Evolutionary conservation across 495 filamentous ascomycete species (phyloP).

Genomic region (Xylaria acuta): DNA sequence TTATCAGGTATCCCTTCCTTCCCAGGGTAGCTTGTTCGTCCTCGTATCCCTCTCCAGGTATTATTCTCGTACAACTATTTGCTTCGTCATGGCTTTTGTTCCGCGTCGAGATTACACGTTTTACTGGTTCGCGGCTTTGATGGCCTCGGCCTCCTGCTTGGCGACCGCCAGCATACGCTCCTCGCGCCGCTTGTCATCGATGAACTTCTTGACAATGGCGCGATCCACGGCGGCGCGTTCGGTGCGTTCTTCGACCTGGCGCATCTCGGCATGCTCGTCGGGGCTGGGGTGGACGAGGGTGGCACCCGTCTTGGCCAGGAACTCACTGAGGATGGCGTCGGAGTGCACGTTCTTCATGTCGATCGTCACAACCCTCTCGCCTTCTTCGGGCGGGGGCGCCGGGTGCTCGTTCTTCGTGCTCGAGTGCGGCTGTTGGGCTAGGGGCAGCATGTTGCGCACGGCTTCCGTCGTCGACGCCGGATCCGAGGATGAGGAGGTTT

Average conservation of each 20-base stretch:
- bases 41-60: constrained; percentile 1
- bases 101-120: background rate
- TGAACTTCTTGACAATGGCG: constrained; percentile 64
- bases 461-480: constrained; percentile 32
- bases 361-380: constrained; percentile 58
- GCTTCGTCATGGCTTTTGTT: background rate
- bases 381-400: constrained; percentile 49
- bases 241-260: constrained; percentile 64
- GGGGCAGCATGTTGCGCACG: constrained; percentile 33
- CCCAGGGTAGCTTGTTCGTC: background rate
- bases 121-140: constrained; percentile 41
- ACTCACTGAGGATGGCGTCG: constrained; percentile 68
- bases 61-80: constrained; percentile 14
- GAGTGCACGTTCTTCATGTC: constrained; percentile 68
- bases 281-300: constrained; percentile 61
- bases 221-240: constrained; percentile 60
- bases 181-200: constrained; percentile 69
- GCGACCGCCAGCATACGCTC: constrained; percentile 49
- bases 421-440: constrained; percentile 45
- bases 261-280: constrained; percentile 65
- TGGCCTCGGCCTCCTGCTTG: constrained; percentile 39
- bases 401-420: constrained; percentile 42
- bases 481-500: constrained; percentile 36
- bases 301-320: constrained; percentile 74
- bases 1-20: background rate